These are phyloP conservation scores for Fusarium transvaalense DNA, from an alignment of 2,329 filamentous ascomycete genomes.

Conservation along the genomic window DNA sequence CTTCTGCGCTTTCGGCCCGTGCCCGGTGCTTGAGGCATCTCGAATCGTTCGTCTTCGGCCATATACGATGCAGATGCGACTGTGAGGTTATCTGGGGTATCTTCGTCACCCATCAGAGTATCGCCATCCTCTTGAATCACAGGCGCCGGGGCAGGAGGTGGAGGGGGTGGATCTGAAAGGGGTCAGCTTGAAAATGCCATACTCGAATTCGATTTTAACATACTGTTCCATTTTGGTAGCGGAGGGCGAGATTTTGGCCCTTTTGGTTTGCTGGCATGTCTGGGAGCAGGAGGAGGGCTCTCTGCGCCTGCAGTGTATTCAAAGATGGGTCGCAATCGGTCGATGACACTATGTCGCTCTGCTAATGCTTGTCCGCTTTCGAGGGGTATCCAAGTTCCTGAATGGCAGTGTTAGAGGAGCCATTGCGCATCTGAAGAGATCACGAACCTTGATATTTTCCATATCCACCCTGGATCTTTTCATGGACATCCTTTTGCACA, in stretches of 20 bases:
- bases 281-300: slow-evolving; percentile 92
- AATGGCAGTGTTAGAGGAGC: slow-evolving; percentile 15
- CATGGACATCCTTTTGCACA: slow-evolving; percentile 94
- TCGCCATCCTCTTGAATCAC: slow-evolving; percentile 69
- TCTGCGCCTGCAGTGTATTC: slow-evolving; percentile 86
- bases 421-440: neutral
- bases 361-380: slow-evolving; percentile 84
- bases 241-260: slow-evolving; percentile 68
- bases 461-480: slow-evolving; percentile 98
- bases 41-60: slow-evolving; percentile 83
- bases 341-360: slow-evolving; percentile 85
- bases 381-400: slow-evolving; percentile 96
- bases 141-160: slow-evolving; percentile 41
- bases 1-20: slow-evolving; percentile 82
- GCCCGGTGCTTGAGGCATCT: slow-evolving; percentile 73
- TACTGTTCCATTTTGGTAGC: slow-evolving; percentile 69
- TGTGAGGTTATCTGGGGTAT: slow-evolving; percentile 85
- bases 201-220: slow-evolving; percentile 11
- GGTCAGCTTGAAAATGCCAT: slow-evolving; percentile 21
- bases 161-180: slow-evolving; percentile 39
- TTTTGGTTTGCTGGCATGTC: slow-evolving; percentile 90
- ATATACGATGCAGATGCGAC: slow-evolving; percentile 87
- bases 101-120: slow-evolving; percentile 76
- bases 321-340: slow-evolving; percentile 88
- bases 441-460: slow-evolving; percentile 92